Evolutionary conservation across 2,329 filamentous ascomycete genomes (phyloP), one percentile per base, ranked within the genome.

Genomic region (Pseudogymnoascus pannorum): DNA sequence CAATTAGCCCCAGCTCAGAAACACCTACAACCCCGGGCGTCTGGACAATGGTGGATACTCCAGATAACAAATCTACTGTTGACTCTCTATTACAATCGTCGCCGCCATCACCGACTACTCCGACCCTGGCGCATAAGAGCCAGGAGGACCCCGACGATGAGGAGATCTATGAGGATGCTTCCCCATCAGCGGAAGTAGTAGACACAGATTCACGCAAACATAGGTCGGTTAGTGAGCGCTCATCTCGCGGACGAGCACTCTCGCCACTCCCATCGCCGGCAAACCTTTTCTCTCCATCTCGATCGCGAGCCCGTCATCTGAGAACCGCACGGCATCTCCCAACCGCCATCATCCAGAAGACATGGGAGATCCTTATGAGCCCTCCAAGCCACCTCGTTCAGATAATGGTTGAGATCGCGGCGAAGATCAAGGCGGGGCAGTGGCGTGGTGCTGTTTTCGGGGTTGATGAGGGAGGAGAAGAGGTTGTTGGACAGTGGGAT

Each of bases 331-430:
- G 79, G 59, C 76, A 80, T 44, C 76, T 88, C 29, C 82, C 85
- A 1, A 77, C 83, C 58, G 81, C 85, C 2, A 82, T 96, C 29
- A 81, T 96, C 24, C 83, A 87, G 61, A 92, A 90, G 74, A 92
- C 91, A 0, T 86, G 84, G 65, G 86, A 89, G 59, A 81, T 94
- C 29, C 80, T 96, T 3, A 76, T 96, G 12, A 86, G 89, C 0
- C 91, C 91, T n/a, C 91, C 92, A 0, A 83, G 87, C 33, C 85
- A 92, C 68, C 81, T 96, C 1, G 82, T 96, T 35, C 80, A 84
- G 24, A 78, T 96, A 40, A 92, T 96, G 80, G 81, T 96, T 4
- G 85, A 86, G 61, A 90, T 96, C 61, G 90, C 92, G 0, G 87
- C 89, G 0, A 86, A 84, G 64, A 91, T 96, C 64, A 82, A 86